Evolutionary conservation across 768 basidiomycete genomes (phyloP), one percentile per base, ranked within the genome.

Genomic region (Coprinopsis sp.): DNA sequence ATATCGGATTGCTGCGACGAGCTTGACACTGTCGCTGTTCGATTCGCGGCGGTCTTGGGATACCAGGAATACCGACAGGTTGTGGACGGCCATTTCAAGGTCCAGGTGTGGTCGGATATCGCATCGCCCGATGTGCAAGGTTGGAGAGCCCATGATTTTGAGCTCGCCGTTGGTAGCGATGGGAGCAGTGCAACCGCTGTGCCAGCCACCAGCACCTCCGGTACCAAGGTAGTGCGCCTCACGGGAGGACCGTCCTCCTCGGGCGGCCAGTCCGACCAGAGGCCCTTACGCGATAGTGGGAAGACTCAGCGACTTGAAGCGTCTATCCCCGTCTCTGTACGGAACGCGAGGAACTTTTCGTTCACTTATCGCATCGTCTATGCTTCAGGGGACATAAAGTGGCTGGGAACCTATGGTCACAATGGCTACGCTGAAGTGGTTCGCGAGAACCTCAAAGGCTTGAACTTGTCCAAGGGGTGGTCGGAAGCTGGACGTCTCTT

Each of bases 281-380:
- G 30, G 6, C 30, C 6, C 29, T n/a, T 4, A 25, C 41, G 14
- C 42, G 28, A 25, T n/a, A n/a, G n/a, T n/a, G n/a, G n/a, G 14
- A 36, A 12, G 16, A 36, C 8, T 19, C 37, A 39, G 37, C 37
- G 18, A 29, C 40, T 42, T 21, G 40, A 18, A 5, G 24, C 27
- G 6, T 30, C 11, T 6, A 28, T 42, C 6, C 40, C 28, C 5
- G 18, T 42, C 18, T 27, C 18, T n/a, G 27, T 19, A 18, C 40
- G 40, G 5, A 30, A 42, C 40, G 28, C 18, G 14, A 28, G 28
- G 27, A 30, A 42, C 11, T 73, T 65, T 51, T 66, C 66, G 14
- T 76, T 71, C 58, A 80, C 78, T 0, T 81, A 78, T 56, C 70
- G 78, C 30, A 44, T 81, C 16, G 46, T 68, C 2, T 70, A 74